phyloP scores from a whole-genome alignment of 2,329 filamentous ascomycete genomes.

The Neoscytalidium dimidiatum region DNA sequence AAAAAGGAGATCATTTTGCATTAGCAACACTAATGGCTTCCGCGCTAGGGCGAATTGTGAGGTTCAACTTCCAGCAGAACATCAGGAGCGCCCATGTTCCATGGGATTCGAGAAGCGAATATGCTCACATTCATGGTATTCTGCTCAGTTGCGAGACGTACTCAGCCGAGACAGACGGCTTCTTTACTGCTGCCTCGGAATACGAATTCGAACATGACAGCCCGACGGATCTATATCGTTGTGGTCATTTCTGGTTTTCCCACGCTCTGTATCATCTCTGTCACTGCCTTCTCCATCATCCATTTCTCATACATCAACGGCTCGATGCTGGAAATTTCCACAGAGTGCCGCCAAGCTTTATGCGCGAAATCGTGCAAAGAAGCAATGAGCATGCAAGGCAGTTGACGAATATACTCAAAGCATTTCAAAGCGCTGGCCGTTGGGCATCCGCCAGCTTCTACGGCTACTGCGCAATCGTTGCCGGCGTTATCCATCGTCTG shows the following conservation, averaged over 20 bases:
- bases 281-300: constrained; percentile 41
- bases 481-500: constrained; percentile 24
- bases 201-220: constrained; percentile 15
- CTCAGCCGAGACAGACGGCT: constrained; percentile 26
- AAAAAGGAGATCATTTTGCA: constrained; percentile 29
- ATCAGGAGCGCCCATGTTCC: constrained; percentile 31
- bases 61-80: constrained; percentile 27
- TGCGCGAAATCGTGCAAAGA: constrained; percentile 28
- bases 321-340: constrained; percentile 26
- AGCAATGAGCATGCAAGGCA: constrained; percentile 33
- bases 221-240: constrained; percentile 25
- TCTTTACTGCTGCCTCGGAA: constrained; percentile 25
- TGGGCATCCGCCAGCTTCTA: constrained; percentile 33
- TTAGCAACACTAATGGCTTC: constrained; percentile 37
- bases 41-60: constrained; percentile 34
- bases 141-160: constrained; percentile 36
- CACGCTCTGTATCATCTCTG: constrained; percentile 37
- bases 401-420: constrained; percentile 30
- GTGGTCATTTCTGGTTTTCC: constrained; percentile 34
- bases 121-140: constrained; percentile 34
- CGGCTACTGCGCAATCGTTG: constrained; percentile 36
- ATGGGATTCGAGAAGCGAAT: constrained; percentile 41
- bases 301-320: constrained; percentile 34
- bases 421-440: constrained; percentile 24
- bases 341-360: constrained; percentile 35